These are phyloP conservation scores for Corylus heterophylla DNA, from an alignment of 306 rosid species.

Conservation along the genomic window DNA sequence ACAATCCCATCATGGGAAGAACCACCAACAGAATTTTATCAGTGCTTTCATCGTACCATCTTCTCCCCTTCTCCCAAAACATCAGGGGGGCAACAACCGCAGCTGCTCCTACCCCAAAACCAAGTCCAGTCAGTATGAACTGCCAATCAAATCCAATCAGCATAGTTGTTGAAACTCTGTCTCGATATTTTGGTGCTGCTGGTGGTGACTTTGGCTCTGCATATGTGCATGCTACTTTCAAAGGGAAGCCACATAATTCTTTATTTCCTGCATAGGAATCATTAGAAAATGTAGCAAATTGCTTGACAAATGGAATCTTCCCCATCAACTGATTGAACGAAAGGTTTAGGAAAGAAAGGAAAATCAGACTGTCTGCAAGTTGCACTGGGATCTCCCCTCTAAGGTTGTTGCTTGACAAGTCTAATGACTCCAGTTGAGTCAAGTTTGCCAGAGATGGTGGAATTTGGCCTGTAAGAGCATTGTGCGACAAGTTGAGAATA, in stretches of 20 bases:
- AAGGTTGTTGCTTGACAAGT: conserved; percentile 18
- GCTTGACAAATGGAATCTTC: background rate
- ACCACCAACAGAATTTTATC: conserved; percentile 53
- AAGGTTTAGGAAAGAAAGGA: conserved; percentile 37
- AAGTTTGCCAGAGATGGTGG: conserved; percentile 21
- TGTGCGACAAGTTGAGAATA: conserved; percentile 16
- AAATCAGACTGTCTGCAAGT: conserved; percentile 1
- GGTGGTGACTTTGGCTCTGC: background rate
- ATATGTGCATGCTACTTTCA: background rate
- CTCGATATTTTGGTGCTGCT: background rate
- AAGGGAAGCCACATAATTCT: conserved; percentile 21
- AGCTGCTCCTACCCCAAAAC: conserved; percentile 87
- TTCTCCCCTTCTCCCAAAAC: conserved; percentile 67
- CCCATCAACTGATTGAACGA: conserved; percentile 29
- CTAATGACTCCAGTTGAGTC: conserved; percentile 14
- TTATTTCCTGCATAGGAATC: conserved; percentile 8
- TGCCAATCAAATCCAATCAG: conserved; percentile 56
- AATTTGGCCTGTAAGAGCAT: conserved; percentile 14
- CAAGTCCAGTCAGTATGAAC: conserved; percentile 60
- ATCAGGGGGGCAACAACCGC: conserved; percentile 49
- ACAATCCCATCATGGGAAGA: conserved; percentile 56
- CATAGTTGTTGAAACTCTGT: background rate
- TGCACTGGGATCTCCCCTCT: background rate
- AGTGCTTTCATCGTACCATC: conserved; percentile 53
- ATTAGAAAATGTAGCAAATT: conserved; percentile 13